Base-by-base conservation (phyloP, 257 asterid genomes). In the Penstemon newberryi region DNA sequence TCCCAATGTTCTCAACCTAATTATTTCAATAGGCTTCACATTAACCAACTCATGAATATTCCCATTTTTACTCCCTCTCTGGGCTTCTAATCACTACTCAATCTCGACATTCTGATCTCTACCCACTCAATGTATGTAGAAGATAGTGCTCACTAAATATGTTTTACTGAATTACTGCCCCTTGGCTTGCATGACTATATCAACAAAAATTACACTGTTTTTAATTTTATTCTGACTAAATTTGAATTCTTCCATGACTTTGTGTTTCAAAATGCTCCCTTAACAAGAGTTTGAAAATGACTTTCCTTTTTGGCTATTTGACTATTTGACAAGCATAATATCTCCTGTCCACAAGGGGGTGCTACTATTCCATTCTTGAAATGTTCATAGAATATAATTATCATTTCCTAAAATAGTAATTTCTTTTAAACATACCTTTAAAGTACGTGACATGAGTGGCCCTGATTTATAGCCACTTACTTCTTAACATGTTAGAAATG, bases 211-310 rank as follows among this genome's bases (percentile, higher is more conserved):
- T 15, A 15, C 33, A 25, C 33, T 15, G 46, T 45, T 5, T 4
- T 63, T 43, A 46, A 42, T 25, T 46, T 63, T 63, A 47, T 33
- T 47, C 33, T 11, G 45, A 33, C 56, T 63, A 10, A 25, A 10
- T 46, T 45, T 47, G 36, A 36, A 47, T 63, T 9, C 67, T 63
- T 11, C 36, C 36, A 4, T 0, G 4, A 3, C 41, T n/a, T 55
- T 8, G 5, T 15, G 41, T 39, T 60, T 52, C 52, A 50, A 41
- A 33, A 15, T 58, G 42, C 18, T 36, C 64, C 67, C 49, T 59
- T 42, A 40, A 45, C 53, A 60, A 47, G 44, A 38, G 49, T 69
- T 18, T 42, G 13, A 60, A 60, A 41, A 51, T 65, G 50, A n/a
- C 40, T 51, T 51, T 64, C 59, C 46, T 56, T 50, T n/a, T 56